Evolutionary conservation across 2,329 filamentous ascomycete genomes (phyloP), one percentile per base, ranked within the genome.

Genomic region (Alternaria tenuissima): DNA sequence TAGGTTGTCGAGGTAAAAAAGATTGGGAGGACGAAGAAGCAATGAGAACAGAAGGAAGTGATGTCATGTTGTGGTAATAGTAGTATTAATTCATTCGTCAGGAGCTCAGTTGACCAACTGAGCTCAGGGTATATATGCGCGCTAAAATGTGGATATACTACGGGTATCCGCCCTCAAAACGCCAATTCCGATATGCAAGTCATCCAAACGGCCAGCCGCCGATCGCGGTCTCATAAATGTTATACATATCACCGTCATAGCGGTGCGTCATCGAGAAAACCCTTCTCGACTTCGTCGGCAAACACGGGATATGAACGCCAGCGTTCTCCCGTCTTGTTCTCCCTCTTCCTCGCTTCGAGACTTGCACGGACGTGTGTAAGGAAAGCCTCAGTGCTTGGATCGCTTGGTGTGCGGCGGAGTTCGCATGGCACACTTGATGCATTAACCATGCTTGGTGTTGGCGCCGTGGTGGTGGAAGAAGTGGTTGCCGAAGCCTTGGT

Each of bases 341-440:
- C 47, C 41, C 47, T 58, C 56, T 56, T 61, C 30, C 57, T 44
- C 2, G 57, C 52, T 12, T 68, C 63, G 16, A 64, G 53, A 48
- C 65, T 68, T 11, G 63, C 63, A 3, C 65, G 52, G 3, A 68
- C 48, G 36, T 66, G 61, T 8, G 32, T 57, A 11, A 68, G 51
- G 54, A 68, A 68, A n/a, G 52, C 52, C 39, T 57, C 58, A 3
- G 54, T 53, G 20, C 41, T 51, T 20, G 58, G 54, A 8, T 57
- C 48, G 52, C 51, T 55, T 22, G 56, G 30, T 38, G 52, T 59
- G n/a, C 52, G 55, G 16, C 51, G 48, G 44, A 59, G 55, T 12
- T 49, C 48, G 14, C 42, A 49, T 18, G 44, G 57, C 8, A 11
- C 28, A 9, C 22, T 32, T 11, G 52, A 22, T 42, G 51, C 20